Conservation (phyloP, 768 basidiomycete genomes). For the Daedaleopsis nitida region DNA sequence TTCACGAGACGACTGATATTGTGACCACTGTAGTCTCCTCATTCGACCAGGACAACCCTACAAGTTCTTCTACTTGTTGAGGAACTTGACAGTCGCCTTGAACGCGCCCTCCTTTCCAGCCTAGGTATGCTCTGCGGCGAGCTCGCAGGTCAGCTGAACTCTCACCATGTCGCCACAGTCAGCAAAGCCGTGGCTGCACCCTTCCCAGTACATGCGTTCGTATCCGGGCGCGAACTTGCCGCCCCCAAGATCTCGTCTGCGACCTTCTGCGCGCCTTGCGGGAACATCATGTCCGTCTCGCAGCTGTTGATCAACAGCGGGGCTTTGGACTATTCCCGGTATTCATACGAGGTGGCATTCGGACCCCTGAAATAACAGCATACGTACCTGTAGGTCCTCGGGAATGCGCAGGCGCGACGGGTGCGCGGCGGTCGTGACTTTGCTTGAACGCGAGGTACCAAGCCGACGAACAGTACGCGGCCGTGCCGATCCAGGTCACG, state of each 20-base stretch:
- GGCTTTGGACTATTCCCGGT: slow-evolving; percentile 33
- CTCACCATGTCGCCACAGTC: slow-evolving; percentile 42
- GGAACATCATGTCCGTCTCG: slow-evolving; percentile 37
- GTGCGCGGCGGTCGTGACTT: slow-evolving; percentile 46
- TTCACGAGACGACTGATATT: no score
- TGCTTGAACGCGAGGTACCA: slow-evolving; percentile 49
- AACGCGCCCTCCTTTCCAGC: slow-evolving; percentile 45
- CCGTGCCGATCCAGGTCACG: slow-evolving; percentile 40
- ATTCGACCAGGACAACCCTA: slow-evolving; percentile 4
- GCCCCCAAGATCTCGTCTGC: slow-evolving; percentile 42
- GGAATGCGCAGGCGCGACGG: slow-evolving; percentile 45
- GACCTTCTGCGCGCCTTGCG: slow-evolving; percentile 32
- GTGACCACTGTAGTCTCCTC: no score
- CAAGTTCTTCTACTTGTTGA: slow-evolving; percentile 29
- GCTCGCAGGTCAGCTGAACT: no score
- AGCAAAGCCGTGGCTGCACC: slow-evolving; percentile 38
- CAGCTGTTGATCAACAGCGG: slow-evolving; percentile 48
- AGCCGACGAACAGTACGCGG: slow-evolving; percentile 46
- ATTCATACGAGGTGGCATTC: slow-evolving; percentile 37
- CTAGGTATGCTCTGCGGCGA: slow-evolving; percentile 9
- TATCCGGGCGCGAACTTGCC: slow-evolving; percentile 43
- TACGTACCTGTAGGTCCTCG: slow-evolving; percentile 39
- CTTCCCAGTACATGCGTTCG: slow-evolving; percentile 34
- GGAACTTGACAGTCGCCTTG: slow-evolving; percentile 39
- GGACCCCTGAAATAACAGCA: background rate